phyloP scores from a whole-genome alignment of 2,329 filamentous ascomycete genomes.

The Colletotrichum zoysiae region DNA sequence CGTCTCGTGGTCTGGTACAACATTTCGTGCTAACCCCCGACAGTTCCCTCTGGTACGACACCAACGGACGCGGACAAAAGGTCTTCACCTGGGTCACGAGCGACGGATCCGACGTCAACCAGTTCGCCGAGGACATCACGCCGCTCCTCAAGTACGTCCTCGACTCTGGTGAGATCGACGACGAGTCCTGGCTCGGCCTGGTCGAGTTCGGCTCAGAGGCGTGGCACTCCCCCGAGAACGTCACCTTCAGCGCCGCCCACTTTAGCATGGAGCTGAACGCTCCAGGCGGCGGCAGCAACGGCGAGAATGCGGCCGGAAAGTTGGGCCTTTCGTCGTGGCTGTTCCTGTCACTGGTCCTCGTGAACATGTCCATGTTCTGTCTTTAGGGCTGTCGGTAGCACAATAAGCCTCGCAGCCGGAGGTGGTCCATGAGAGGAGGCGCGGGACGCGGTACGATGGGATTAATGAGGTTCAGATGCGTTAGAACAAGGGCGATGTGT shows the following conservation, averaged over 20 bases:
- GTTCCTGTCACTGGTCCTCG: conserved; percentile 3
- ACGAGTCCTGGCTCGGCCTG: conserved; percentile 47
- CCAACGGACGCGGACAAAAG: conserved; percentile 47
- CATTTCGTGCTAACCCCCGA: neutral
- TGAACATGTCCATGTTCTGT: neutral
- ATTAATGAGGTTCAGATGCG: neutral
- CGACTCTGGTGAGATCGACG: conserved; percentile 47
- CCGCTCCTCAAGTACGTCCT: conserved; percentile 50
- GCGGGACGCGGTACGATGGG: neutral
- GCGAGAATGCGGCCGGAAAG: conserved; percentile 14
- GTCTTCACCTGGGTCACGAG: conserved; percentile 50
- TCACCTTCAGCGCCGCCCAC: conserved; percentile 49
- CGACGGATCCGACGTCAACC: conserved; percentile 43
- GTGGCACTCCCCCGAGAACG: conserved; percentile 46
- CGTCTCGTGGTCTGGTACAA: neutral
- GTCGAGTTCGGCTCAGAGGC: conserved; percentile 51
- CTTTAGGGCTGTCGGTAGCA: neutral
- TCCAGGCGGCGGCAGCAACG: conserved; percentile 19
- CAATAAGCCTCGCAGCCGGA: neutral
- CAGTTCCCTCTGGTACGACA: conserved; percentile 48
- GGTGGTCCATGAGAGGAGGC: neutral
- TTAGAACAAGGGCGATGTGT: neutral
- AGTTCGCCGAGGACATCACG: conserved; percentile 48
- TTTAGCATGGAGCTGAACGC: conserved; percentile 45
- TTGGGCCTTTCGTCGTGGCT: conserved; percentile 3